phyloP scores from a whole-genome alignment of 225 moss, liverwort and hornwort genomes.

The Rhytidiadelphus loreus region DNA sequence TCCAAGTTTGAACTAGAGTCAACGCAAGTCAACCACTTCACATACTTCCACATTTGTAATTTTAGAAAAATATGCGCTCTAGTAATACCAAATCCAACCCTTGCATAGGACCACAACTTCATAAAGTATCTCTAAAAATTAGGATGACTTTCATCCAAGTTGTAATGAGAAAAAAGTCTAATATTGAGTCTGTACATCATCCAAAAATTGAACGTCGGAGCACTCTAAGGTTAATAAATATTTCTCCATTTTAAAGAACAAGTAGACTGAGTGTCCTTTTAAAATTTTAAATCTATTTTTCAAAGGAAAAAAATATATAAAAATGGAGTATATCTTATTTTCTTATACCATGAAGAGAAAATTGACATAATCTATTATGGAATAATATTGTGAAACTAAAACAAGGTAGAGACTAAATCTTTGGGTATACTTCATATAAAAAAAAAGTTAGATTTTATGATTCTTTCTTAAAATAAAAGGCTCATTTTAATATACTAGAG shows the following conservation, averaged over 20 bases:
- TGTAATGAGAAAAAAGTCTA: too few species aligned
- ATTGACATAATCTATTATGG: background rate
- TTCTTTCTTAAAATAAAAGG: background rate
- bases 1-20: too few species aligned
- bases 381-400: background rate
- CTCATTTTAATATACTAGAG: background rate
- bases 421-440: background rate
- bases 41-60: too few species aligned
- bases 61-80: too few species aligned
- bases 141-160: too few species aligned
- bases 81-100: too few species aligned
- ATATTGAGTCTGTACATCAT: too few species aligned
- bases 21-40: too few species aligned
- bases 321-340: background rate
- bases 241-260: background rate
- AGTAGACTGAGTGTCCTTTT: background rate
- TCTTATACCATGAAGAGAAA: background rate
- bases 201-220: too few species aligned
- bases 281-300: background rate
- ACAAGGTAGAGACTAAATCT: background rate
- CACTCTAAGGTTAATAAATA: too few species aligned
- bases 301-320: background rate
- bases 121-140: too few species aligned
- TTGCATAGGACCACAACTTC: too few species aligned
- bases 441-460: background rate